Conservation (phyloP, 768 basidiomycete genomes). For the Lactarius trivialis region DNA sequence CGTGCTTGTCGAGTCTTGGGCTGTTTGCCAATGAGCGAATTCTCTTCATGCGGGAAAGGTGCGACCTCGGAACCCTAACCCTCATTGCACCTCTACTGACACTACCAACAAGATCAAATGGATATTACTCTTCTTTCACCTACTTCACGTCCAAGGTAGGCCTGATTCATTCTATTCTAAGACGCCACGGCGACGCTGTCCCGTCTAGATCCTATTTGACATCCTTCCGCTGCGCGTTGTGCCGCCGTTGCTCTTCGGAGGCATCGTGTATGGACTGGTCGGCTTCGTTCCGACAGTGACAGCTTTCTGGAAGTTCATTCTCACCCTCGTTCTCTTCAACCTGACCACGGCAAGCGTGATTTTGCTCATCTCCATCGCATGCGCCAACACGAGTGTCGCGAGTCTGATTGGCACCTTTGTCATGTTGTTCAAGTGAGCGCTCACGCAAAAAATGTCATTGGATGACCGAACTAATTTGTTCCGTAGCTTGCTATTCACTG, state of each 20-base stretch:
- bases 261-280: conserved; percentile 91
- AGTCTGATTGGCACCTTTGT: conserved; percentile 91
- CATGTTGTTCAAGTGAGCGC: conserved; percentile 95
- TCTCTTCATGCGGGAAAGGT: conserved; percentile 98
- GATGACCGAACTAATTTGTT: background rate
- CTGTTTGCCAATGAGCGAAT: conserved; percentile 94
- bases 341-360: conserved; percentile 91
- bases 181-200: background rate
- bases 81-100: background rate
- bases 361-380: conserved; percentile 82
- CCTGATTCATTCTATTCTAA: background rate
- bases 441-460: background rate
- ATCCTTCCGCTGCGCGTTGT: conserved; percentile 91
- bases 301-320: conserved; percentile 97
- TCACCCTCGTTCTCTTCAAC: conserved; percentile 94
- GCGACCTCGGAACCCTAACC: conserved; percentile 20
- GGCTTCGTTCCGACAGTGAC: conserved; percentile 88
- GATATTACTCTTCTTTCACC: conserved; percentile 94
- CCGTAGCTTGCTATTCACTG: conserved; percentile 85
- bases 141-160: conserved; percentile 91
- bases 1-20: conserved; percentile 88
- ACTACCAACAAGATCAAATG: conserved; percentile 63
- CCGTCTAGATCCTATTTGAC: conserved; percentile 82
- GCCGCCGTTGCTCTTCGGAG: conserved; percentile 91
- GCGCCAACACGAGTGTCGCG: conserved; percentile 81